These are phyloP conservation scores for Fusarium sp. DNA, from an alignment of 2,329 filamentous ascomycete genomes.

Conservation along the genomic window DNA sequence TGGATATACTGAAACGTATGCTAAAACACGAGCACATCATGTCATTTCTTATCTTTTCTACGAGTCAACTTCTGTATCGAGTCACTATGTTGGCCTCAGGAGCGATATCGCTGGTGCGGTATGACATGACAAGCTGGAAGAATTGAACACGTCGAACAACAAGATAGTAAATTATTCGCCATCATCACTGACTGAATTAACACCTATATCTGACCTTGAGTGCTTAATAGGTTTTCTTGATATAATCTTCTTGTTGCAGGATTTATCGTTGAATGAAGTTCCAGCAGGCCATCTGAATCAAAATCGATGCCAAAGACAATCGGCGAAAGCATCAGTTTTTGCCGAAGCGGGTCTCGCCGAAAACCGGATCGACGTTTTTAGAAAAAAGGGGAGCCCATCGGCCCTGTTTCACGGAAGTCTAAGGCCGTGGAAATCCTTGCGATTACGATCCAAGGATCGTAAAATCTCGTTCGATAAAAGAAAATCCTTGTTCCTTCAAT, in stretches of 20 bases:
- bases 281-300: not conserved
- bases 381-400: conserved; percentile 29
- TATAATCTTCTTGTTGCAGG: too few relatives aligned
- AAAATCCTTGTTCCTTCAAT: not conserved
- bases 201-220: not conserved
- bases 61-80: not conserved
- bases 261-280: too few relatives aligned
- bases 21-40: not conserved
- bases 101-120: not conserved
- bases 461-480: conserved; percentile 14
- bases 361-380: conserved; percentile 11
- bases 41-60: not conserved
- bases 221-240: too few relatives aligned
- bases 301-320: not conserved
- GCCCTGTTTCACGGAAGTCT: conserved; percentile 33
- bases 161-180: too few relatives aligned
- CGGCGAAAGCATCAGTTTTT: not conserved
- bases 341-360: conserved; percentile 27
- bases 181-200: too few relatives aligned
- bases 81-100: not conserved
- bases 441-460: conserved; percentile 17
- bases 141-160: accelerated
- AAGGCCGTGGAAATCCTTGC: conserved; percentile 24
- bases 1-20: not conserved
- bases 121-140: too few relatives aligned